Evolutionary conservation across 169 alveolate genomes (phyloP), one percentile per base, ranked within the genome.

Genomic region (Eimeria nieschulzi): DNA sequence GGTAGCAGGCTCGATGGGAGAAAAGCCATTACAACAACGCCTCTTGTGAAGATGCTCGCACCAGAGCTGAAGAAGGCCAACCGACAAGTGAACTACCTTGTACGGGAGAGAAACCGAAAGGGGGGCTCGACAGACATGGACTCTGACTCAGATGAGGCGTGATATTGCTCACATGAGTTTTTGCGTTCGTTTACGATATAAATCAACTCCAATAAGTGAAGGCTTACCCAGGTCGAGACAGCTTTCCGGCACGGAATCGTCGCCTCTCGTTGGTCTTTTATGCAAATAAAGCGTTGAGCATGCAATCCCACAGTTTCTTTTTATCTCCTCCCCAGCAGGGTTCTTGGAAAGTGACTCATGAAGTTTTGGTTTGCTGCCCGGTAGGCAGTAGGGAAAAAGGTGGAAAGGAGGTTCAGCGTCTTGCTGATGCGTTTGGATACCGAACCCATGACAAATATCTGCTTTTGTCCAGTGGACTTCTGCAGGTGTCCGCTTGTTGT

Each of bases 1-100:
- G 88, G 88, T 26, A 80, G 88, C 88, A 80, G 56, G 51, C 88
- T 80, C 53, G 88, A 80, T 75, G 88, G 88, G 7, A 39, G 88
- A 39, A 80, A 80, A 80, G 88, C 88, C 70, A 80, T 80, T 15
- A 80, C 88, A 23, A 80, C 88, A 59, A 80, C 88, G 26, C 88
- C 88, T 61, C 61, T 80, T 51, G 19, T 33, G 76, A 80, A 80
- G 56, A 80, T 80, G 88, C 88, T 80, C 21, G 56, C 88, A 39
- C 88, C 88, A 80, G 88, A 80, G 19, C 54, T 80, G 46, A 80
- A 26, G 53, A 23, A 66, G 61, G 88, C 88, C 13, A 80, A 61
- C 33, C 88, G 88, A 26, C 88, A 61, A 59, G 88, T 80, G 21
- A 80, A 56, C 39, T 75, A 80, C n/a, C 88, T 80, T 25, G 88